A percentile compares a stretch with the other conserved stretches of the same genome.
Conservation (phyloP, 768 basidiomycete genomes). For the Sporobolomyces pararoseus region DNA sequence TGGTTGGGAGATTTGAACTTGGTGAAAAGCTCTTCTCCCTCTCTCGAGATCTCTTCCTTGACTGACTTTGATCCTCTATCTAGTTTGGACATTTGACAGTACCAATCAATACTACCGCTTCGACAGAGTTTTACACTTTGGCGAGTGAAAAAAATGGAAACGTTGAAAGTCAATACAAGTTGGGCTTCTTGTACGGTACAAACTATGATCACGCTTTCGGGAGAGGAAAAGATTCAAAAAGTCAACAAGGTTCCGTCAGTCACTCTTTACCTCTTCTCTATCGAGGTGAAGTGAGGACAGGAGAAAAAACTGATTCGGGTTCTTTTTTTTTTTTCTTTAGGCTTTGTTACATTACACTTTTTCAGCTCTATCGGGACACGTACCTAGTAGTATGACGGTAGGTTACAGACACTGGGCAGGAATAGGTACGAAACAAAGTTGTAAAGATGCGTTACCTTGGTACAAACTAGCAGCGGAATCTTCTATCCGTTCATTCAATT, state of each 20-base stretch:
- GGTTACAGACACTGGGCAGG: conserved; percentile 95
- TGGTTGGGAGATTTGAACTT: conserved; percentile 51
- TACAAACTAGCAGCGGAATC: conserved; percentile 86
- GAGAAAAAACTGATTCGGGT: too few relatives aligned
- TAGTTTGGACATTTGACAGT: conserved; percentile 53
- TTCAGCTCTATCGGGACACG: conserved; percentile 79
- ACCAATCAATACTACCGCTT: conserved; percentile 59
- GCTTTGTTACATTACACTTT: conserved; percentile 93
- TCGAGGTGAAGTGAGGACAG: not conserved
- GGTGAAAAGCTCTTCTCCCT: too few relatives aligned
- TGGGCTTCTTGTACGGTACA: conserved; percentile 84
- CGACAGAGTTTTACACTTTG: conserved; percentile 61
- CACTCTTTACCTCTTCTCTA: not conserved
- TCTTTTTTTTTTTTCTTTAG: conserved; percentile 50
- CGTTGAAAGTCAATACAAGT: conserved; percentile 74
- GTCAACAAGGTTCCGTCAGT: conserved; percentile 52
- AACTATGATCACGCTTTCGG: conserved; percentile 63
- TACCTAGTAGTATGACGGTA: conserved; percentile 84
- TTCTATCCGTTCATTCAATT: conserved; percentile 71
- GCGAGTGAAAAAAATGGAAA: conserved; percentile 73
- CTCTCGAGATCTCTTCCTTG: too few relatives aligned
- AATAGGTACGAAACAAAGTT: conserved; percentile 83
- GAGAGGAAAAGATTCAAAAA: conserved; percentile 50
- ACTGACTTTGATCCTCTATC: too few relatives aligned
- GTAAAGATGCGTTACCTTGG: conserved; percentile 76